phyloP scores from a whole-genome alignment of 2,329 filamentous ascomycete genomes.

The Curvularia eragrostidis region DNA sequence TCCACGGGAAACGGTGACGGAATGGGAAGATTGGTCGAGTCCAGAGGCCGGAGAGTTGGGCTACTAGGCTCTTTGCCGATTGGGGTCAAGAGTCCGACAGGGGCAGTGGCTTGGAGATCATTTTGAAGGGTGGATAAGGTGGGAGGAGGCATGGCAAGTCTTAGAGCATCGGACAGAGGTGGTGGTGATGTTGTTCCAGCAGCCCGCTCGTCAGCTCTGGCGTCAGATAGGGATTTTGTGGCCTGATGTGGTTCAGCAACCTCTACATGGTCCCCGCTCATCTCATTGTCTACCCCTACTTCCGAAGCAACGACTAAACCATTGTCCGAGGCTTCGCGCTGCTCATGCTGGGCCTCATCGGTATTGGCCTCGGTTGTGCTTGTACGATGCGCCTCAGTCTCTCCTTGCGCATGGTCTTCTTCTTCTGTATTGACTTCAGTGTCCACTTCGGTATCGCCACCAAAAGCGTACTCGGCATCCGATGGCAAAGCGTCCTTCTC shows the following conservation, averaged over 20 bases:
- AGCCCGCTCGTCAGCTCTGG: background rate
- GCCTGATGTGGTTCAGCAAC: constrained; percentile 2
- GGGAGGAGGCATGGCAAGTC: constrained; percentile 44
- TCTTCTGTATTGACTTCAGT: constrained; percentile 31
- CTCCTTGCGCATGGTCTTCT: constrained; percentile 16
- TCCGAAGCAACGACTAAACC: background rate
- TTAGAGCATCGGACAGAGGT: constrained; percentile 11
- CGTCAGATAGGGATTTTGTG: background rate
- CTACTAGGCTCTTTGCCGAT: constrained; percentile 45
- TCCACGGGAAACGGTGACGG: constrained; percentile 49
- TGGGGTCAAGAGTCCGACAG: constrained; percentile 36
- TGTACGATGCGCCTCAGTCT: constrained; percentile 13
- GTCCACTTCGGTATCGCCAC: constrained; percentile 41
- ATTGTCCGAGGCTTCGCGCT: background rate
- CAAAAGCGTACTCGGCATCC: constrained; percentile 57
- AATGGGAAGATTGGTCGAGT: constrained; percentile 47
- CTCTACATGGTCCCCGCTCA: constrained; percentile 9
- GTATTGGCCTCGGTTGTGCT: constrained; percentile 17
- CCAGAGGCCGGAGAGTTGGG: constrained; percentile 42
- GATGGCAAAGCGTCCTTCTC: background rate
- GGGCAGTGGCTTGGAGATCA: constrained; percentile 19
- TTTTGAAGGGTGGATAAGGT: constrained; percentile 33
- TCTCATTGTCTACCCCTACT: background rate
- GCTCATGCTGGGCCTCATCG: constrained; percentile 1
- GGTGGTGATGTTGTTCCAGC: constrained; percentile 8